Base-by-base conservation (phyloP, 306 rosid species). In the Rubus idaeus region DNA sequence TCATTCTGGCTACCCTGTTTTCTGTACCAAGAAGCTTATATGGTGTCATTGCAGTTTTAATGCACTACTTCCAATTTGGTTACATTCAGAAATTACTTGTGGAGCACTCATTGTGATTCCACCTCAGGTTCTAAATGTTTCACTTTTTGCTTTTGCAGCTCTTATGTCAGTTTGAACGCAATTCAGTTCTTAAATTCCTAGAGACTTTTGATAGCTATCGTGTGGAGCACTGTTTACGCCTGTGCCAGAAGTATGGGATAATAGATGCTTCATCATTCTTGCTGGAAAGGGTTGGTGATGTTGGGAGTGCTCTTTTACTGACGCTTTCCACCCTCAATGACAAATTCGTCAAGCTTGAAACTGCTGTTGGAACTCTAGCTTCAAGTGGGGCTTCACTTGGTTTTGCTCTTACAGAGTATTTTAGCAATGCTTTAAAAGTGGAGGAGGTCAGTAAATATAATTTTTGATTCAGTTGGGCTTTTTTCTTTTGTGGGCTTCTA, bases 211-310 rank as follows among this genome's bases (percentile, higher is more conserved):
- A 92, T 91, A 89, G 96, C 90, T 95, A 95, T 76, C 93, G 92
- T 1, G 93, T 95, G 87, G 97, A 90, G 78, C 91, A 89, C 77
- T 92, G 97, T 89, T 89, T 92, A 76, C 94, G 84, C 49, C 88
- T 95, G 41, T 95, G 99, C 80, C 97, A 92, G 81, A 87, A 90
- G 77, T 89, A 95, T 81, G 93, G 86, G 76, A 90, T 95, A 73
- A 50, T 86, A 58, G 97, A 95, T 86, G 99, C 99, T 83, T 90
- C 99, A 23, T 90, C 99, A 13, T 95, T 87, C 85, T 89, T 95
- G 79, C 81, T 92, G 80, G 97, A 95, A 87, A 89, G 97, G 85
- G 97, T 95, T 78, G 97, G 97, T 78, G 94, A 92, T 85, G 97
- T 92, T 76, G 96, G 97, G 56, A 88, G 86, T 86, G 99, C 99